phyloP scores from a whole-genome alignment of 768 basidiomycete species.

The Boletus pseudopeckii region DNA sequence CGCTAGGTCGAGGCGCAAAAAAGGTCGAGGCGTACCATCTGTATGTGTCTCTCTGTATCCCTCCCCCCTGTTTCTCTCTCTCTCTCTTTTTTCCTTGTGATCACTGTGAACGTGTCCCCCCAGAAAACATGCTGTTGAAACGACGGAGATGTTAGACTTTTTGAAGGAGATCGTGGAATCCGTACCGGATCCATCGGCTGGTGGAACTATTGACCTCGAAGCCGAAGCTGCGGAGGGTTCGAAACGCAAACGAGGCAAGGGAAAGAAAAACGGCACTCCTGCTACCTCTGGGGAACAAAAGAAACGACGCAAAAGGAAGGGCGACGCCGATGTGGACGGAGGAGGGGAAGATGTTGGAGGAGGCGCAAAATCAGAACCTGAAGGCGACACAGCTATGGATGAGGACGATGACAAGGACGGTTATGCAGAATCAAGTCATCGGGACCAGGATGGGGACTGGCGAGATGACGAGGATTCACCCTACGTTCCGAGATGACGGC shows the following conservation, averaged over 20 bases:
- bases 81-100: background rate
- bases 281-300: conserved; percentile 38
- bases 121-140: conserved; percentile 91
- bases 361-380: conserved; percentile 37
- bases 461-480: conserved; percentile 42
- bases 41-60: conserved; percentile 48
- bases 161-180: conserved; percentile 85
- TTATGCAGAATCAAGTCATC: conserved; percentile 36
- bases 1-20: conserved; percentile 72
- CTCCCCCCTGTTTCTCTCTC: too few relatives aligned
- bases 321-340: conserved; percentile 33
- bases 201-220: conserved; percentile 73
- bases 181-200: conserved; percentile 84
- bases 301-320: conserved; percentile 49
- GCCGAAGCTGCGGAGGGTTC: conserved; percentile 50
- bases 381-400: conserved; percentile 35
- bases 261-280: conserved; percentile 44
- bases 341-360: conserved; percentile 35
- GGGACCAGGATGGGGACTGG: conserved; percentile 44
- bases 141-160: conserved; percentile 88
- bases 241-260: conserved; percentile 58
- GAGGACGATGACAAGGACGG: conserved; percentile 45
- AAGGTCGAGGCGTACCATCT: conserved; percentile 92
- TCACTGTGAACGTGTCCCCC: background rate
- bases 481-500: conserved; percentile 37